Conservation (phyloP, 148 eudicot species). For the Nyssa sinensis region DNA sequence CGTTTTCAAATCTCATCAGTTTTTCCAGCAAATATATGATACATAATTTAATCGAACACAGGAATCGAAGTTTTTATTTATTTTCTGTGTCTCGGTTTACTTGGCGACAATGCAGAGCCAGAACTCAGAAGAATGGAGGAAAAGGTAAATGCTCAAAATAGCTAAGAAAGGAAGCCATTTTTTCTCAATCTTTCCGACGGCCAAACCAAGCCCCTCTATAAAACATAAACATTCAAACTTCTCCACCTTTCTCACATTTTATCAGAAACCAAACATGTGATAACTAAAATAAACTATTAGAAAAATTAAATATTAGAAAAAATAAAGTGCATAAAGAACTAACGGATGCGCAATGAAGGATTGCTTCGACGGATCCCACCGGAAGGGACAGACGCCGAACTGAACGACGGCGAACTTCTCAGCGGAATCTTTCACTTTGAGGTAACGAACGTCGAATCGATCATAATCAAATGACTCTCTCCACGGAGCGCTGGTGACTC, state of each 20-base stretch:
- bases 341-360: slow-evolving; percentile 85
- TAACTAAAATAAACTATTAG: neutral
- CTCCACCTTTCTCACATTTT: neutral
- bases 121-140: neutral
- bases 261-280: neutral
- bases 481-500: slow-evolving; percentile 86
- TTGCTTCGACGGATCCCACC: slow-evolving; percentile 54
- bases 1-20: too few relatives aligned
- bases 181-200: too few relatives aligned
- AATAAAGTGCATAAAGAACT: slow-evolving; percentile 24
- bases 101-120: neutral
- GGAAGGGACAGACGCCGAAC: slow-evolving; percentile 95
- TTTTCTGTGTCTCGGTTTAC: neutral
- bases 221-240: neutral
- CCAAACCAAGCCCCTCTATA: too few relatives aligned
- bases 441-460: slow-evolving; percentile 59
- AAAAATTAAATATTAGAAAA: too few relatives aligned
- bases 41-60: neutral
- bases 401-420: slow-evolving; percentile 88
- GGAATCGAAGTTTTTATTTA: neutral
- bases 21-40: too few relatives aligned
- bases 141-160: too few relatives aligned
- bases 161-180: too few relatives aligned
- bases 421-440: slow-evolving; percentile 82
- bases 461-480: slow-evolving; percentile 78